Percentiles rank a stretch among this genome's conserved stretches.
Conservation (phyloP, 345 rosid species). For the Eucalyptus brandiana region DNA sequence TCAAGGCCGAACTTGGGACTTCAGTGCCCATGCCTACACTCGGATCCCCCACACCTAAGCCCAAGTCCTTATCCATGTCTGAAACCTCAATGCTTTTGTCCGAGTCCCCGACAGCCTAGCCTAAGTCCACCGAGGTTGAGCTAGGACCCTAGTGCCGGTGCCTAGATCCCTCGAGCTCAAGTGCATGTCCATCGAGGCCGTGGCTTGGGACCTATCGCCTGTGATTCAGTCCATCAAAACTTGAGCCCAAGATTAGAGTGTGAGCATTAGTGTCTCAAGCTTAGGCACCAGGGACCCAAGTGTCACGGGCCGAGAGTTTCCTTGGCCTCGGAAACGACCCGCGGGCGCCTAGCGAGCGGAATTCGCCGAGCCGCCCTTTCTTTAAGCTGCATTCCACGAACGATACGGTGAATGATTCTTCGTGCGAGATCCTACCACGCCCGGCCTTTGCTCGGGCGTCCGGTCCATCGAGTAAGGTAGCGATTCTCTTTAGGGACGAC, state of each 20-base stretch:
- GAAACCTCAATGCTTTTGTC: background rate
- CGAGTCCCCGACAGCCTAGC: rapidly evolving
- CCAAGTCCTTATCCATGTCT: rapidly evolving
- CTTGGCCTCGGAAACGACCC: no score
- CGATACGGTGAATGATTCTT: no score
- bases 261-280: background rate
- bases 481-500: no score
- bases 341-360: no score
- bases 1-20: rapidly evolving
- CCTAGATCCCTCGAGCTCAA: background rate
- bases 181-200: rapidly evolving
- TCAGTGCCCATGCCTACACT: background rate
- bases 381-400: no score
- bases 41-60: background rate
- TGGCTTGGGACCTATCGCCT: background rate
- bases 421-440: no score
- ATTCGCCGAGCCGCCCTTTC: no score
- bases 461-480: no score
- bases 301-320: no score
- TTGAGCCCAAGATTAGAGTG: background rate
- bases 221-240: background rate
- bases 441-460: no score
- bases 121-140: rapidly evolving
- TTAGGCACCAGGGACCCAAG: background rate
- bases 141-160: background rate